These are phyloP conservation scores for Yamadazyma epiphylla DNA, from an alignment of 1,139 yeast genomes.

Conservation along the genomic window DNA sequence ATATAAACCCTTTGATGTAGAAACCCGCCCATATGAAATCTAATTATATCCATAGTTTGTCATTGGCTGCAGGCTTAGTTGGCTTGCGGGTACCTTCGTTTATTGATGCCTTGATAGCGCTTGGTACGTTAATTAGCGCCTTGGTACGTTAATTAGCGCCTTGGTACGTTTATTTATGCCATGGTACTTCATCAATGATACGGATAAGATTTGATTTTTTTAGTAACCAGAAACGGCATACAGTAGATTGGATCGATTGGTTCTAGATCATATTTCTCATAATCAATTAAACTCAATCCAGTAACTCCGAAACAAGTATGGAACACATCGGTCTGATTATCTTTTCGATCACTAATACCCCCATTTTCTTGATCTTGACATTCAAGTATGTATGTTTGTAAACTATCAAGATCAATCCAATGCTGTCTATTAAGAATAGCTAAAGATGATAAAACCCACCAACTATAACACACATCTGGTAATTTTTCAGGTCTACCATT, in stretches of 20 bases:
- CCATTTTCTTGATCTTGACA: constrained; percentile 81
- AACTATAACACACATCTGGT: constrained; percentile 94
- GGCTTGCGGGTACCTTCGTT: too few species aligned
- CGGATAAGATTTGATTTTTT: constrained; percentile 43
- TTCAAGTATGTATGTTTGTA: constrained; percentile 61
- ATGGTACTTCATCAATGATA: too few species aligned
- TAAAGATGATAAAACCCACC: constrained; percentile 93
- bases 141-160: too few species aligned
- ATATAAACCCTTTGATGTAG: too few species aligned
- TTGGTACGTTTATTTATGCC: too few species aligned
- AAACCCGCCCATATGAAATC: too few species aligned
- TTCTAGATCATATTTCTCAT: constrained; percentile 42
- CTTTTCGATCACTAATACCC: constrained; percentile 90
- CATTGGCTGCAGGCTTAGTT: too few species aligned
- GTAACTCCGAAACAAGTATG: constrained; percentile 91
- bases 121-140: too few species aligned
- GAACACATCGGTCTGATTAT: constrained; percentile 86
- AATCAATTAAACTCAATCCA: constrained; percentile 75
- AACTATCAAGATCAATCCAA: constrained; percentile 68
- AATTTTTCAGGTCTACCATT: constrained; percentile 96
- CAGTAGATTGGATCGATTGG: constrained; percentile 84
- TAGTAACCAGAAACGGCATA: constrained; percentile 58
- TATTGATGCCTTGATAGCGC: too few species aligned
- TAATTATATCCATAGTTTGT: too few species aligned
- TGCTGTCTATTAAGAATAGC: constrained; percentile 62